Base-by-base conservation (phyloP, 1,139 yeast genomes). In the Pichia sp. region DNA sequence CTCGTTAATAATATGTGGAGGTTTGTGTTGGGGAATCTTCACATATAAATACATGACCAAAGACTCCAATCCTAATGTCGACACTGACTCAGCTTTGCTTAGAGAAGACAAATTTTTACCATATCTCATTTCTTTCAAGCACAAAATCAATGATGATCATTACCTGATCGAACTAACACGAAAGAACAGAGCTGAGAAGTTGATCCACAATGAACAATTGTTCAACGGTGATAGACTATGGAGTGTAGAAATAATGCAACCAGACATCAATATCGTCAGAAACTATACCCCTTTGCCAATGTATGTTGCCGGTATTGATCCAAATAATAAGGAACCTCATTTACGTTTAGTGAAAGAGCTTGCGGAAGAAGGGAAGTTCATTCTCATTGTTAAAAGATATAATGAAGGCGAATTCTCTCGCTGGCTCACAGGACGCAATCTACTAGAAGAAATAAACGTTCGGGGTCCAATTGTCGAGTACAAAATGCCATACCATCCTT, bases 161-260 rank as follows among this genome's bases (percentile, higher is more conserved):
- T 86, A 74, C 62, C 66, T 92, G 44, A 73, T 92, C 26, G 98
- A 92, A 68, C 66, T 92, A 45, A 79, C 84, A 67, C 65, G 70
- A 71, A 75, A 59, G 76, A 79, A 60, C 76, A 83, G 85, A 77
- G 75, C 64, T 49, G 59, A 55, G 52, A 58, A 64, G 32, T 59
- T 64, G 34, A 62, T 67, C 46, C 70, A 74, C 58, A 68, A 72
- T 55, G 59, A 58, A 38, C 60, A 60, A 15, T 68, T 80, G 41
- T 92, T 92, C 90, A 81, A 80, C 66, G 95, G 93, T 6, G 82
- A 81, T 56, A 77, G 76, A 56, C 65, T 90, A 34, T 93, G 98
- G 97, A 85, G 93, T 30, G 86, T 93, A 1, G 96, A 93, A 62
- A 78, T 93, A 41, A 86, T 84, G 68, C 97, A 93, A 68, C 98